phyloP scores from a whole-genome alignment of 345 rosid genomes.

The thale cress (Arabidopsis thaliana) region TAIR10.1 NC_003070.9:3792001-3792500 shows the following conservation, averaged over 20 bases:
- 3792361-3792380: constrained; percentile 86
- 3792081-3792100: constrained; percentile 72
- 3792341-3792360: constrained; percentile 83
- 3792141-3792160: constrained; percentile 88
- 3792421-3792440: constrained; percentile 92
- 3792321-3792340: constrained; percentile 75
- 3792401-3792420: constrained; percentile 59
- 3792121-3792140: constrained; percentile 92
- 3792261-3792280: constrained; percentile 76
- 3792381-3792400: constrained; percentile 67
- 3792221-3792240: constrained; percentile 91
- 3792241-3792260: constrained; percentile 79
- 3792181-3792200: constrained; percentile 65
- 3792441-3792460: constrained; percentile 77
- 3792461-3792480: constrained; percentile 60
- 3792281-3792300: constrained; percentile 58
- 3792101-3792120: constrained; percentile 68
- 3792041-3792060: constrained; percentile 87
- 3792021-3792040: constrained; percentile 85
- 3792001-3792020: constrained; percentile 68
- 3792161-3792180: constrained; percentile 61
- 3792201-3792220: constrained; percentile 63
- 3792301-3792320: constrained; percentile 64
- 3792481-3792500: constrained; percentile 58
- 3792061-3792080: constrained; percentile 74